Evolutionary conservation across 75 land plant genomes (phyloP).

Genomic region (Picea glauca): DNA sequence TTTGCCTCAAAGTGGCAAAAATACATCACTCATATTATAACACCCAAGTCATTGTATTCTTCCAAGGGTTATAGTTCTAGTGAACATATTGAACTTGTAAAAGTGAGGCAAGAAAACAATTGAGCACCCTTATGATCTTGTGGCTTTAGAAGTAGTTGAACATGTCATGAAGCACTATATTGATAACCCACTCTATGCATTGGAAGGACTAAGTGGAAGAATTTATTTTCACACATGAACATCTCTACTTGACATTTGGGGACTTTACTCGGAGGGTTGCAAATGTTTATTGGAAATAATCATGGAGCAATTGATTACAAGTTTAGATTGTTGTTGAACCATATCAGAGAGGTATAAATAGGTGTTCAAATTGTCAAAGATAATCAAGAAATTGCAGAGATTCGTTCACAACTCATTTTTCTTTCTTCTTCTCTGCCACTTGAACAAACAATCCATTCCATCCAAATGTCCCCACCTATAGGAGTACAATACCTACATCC

Average conservation of each 20-base stretch:
- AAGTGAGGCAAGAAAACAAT: conserved; percentile 21
- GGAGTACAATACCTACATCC: too few relatives aligned
- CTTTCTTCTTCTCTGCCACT: too few relatives aligned
- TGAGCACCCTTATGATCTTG: conserved; percentile 21
- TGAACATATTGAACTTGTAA: conserved; percentile 21
- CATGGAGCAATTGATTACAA: conserved; percentile 27
- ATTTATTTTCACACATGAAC: conserved; percentile 26
- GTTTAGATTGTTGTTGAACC: conserved; percentile 48
- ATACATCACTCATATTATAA: too few relatives aligned
- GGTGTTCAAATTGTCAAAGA: too few relatives aligned
- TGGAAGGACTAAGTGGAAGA: conserved; percentile 36
- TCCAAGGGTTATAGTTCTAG: background rate
- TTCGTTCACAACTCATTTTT: too few relatives aligned
- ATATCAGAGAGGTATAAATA: conserved; percentile 65
- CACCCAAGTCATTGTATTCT: too few relatives aligned
- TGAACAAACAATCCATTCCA: too few relatives aligned
- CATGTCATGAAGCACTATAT: conserved; percentile 31
- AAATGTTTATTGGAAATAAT: conserved; percentile 17
- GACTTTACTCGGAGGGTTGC: conserved; percentile 15
- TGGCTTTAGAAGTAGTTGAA: conserved; percentile 26
- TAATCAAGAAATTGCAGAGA: too few relatives aligned
- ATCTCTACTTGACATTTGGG: conserved; percentile 27
- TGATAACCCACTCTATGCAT: conserved; percentile 22
- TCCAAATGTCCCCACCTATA: too few relatives aligned
- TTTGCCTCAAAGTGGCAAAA: too few relatives aligned